Percentiles rank a stretch among this genome's conserved stretches.
Evolutionary conservation across 1,284 basidiomycete genomes (phyloP).

Genomic region (Trichosporon ovoides): DNA sequence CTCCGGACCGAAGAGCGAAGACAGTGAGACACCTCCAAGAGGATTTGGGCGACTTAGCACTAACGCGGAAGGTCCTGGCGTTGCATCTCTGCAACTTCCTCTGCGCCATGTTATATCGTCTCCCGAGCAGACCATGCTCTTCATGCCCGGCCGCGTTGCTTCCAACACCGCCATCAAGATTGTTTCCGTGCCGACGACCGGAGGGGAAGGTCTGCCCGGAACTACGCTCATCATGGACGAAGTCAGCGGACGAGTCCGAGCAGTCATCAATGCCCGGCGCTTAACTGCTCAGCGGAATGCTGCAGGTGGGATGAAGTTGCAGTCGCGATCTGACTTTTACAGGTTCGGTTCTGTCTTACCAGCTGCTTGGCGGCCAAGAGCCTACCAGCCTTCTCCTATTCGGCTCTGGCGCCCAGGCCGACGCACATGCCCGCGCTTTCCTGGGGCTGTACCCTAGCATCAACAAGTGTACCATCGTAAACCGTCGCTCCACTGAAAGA

Average conservation of each 20-base stretch:
- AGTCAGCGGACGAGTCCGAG: conserved; percentile 59
- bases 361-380: conserved; percentile 49
- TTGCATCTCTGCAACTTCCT: conserved; percentile 37
- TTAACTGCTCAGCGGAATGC: conserved; percentile 76
- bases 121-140: conserved; percentile 35
- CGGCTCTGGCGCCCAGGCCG: conserved; percentile 62
- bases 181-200: conserved; percentile 59
- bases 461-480: conserved; percentile 58
- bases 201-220: conserved; percentile 61
- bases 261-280: conserved; percentile 66
- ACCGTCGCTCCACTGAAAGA: conserved; percentile 58
- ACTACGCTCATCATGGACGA: conserved; percentile 73
- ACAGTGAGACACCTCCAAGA: conserved; percentile 16
- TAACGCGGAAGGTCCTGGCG: conserved; percentile 6
- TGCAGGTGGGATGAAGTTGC: conserved; percentile 55
- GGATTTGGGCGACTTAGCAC: background rate
- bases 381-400: conserved; percentile 61
- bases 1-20: conserved; percentile 19
- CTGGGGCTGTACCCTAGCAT: conserved; percentile 59
- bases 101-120: conserved; percentile 31
- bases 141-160: conserved; percentile 46
- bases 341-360: conserved; percentile 61
- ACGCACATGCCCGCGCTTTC: conserved; percentile 64
- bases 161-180: conserved; percentile 59
- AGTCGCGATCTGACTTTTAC: background rate